Evolutionary conservation across 805 yeast genomes (phyloP).

Genomic region (Ogataea sp.): DNA sequence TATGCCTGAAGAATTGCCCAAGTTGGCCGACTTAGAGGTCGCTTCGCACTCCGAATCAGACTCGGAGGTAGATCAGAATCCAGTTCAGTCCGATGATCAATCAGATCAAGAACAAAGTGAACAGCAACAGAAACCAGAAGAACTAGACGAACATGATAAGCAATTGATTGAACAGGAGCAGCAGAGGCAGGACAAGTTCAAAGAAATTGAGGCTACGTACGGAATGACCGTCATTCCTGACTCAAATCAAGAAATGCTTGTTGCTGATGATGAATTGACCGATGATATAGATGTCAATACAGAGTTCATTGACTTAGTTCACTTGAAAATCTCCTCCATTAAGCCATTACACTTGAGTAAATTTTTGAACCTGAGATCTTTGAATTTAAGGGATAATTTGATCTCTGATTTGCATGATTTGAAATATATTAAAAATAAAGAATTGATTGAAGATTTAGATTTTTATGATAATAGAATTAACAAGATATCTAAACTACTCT

Average conservation of each 20-base stretch:
- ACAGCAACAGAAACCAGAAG: constrained; percentile 3
- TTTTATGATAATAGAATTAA: constrained; percentile 86
- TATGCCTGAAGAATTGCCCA: no score
- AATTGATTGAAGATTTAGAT: constrained; percentile 67
- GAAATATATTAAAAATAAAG: constrained; percentile 44
- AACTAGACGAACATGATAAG: constrained; percentile 5
- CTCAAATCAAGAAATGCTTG: constrained; percentile 43
- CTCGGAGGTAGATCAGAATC: no score
- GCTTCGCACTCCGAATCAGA: no score
- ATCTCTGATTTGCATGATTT: constrained; percentile 66
- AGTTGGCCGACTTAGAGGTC: no score
- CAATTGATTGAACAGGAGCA: constrained; percentile 2
- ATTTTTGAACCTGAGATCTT: constrained; percentile 45
- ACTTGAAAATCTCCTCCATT: constrained; percentile 57
- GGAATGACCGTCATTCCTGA: constrained; percentile 30
- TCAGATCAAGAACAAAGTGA: constrained; percentile 7
- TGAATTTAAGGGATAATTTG: constrained; percentile 80
- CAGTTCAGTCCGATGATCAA: no score
- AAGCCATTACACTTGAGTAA: constrained; percentile 52
- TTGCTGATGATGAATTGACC: constrained; percentile 63
- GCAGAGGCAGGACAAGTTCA: constrained; percentile 5
- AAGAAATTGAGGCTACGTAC: constrained; percentile 15
- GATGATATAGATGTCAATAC: constrained; percentile 48
- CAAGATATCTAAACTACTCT: constrained; percentile 70
- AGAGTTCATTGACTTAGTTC: constrained; percentile 57